A percentile compares a stretch with the other conserved stretches of the same genome.
Conservation (phyloP, 2,329 filamentous ascomycete genomes). For the Myriosclerotinia scirpicola region DNA sequence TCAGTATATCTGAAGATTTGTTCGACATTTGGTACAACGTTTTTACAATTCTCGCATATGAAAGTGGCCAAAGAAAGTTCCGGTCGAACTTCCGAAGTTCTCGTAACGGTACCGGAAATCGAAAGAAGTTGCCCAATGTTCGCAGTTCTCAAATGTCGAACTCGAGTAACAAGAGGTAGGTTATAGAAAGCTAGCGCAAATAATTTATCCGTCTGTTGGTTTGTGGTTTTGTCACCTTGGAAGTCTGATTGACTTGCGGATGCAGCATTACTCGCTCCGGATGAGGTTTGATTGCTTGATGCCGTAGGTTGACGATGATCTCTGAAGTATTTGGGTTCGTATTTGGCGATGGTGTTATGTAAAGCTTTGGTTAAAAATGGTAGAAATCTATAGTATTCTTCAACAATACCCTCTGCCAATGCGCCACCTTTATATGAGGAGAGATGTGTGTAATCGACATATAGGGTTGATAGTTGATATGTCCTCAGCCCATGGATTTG, state of each 20-base stretch:
- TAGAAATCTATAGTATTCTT: conserved; percentile 91
- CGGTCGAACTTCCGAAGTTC: conserved; percentile 94
- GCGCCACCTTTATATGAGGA: conserved; percentile 73
- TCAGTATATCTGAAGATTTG: conserved; percentile 98
- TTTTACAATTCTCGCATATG: conserved; percentile 82
- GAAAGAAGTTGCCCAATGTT: conserved; percentile 93
- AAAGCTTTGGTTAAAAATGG: conserved; percentile 87
- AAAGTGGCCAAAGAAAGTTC: conserved; percentile 93
- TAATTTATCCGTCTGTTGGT: conserved; percentile 95
- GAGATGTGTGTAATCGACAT: conserved; percentile 85
- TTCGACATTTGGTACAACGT: conserved; percentile 84
- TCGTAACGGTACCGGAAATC: conserved; percentile 93
- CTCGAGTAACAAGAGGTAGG: conserved; percentile 50
- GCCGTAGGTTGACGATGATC: conserved; percentile 84
- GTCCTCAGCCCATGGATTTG: conserved; percentile 76
- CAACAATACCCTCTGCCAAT: conserved; percentile 81
- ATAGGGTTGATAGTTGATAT: conserved; percentile 78
- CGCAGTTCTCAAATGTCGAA: conserved; percentile 65
- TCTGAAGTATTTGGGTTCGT: conserved; percentile 91
- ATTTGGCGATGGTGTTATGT: conserved; percentile 90
- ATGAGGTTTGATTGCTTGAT: conserved; percentile 69
- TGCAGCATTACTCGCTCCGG: conserved; percentile 62
- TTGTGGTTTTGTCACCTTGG: conserved; percentile 72
- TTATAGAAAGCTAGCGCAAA: conserved; percentile 80
- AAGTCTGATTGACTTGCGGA: conserved; percentile 62